Base-by-base conservation (phyloP, 768 basidiomycete species). In the Auriscalpium microsporum region DNA sequence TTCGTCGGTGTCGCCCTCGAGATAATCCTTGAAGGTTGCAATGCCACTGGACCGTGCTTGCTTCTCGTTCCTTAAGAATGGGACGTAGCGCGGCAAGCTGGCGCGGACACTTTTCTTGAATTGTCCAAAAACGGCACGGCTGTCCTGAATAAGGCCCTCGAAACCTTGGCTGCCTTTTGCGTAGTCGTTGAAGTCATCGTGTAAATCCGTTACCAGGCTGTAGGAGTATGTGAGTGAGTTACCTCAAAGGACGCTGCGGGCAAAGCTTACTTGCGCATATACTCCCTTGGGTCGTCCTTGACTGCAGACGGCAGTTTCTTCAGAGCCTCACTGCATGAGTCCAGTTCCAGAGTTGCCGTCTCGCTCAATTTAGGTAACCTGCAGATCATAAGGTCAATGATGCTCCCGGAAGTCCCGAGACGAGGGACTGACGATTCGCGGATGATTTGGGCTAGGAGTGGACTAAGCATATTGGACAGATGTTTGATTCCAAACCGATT, bases 401-500 rank as follows among this genome's bases (percentile, higher is more conserved):
- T 17, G 35, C 9, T 33, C 11, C 16, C 47, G 6, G 36, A 21
- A 21, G 21, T 21, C 21, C 21, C 3, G 21, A 21, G 21, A 21
- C 21, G 21, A 9, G 19, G 8, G 14, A 63, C 66, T 38, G n/a
- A 70, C 70, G 60, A 60, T 10, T 58, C 51, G 13, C 63, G 53
- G 53, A 78, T 77, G 45, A 73, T 66, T 13, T 65, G 56, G 8
- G 72, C 66, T 8, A 78, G 65, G 8, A 72, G 63, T 2, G 60
- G 63, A 54, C 73, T 73, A 2, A 78, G 58, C 28, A 64, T 69
- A 0, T 59, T 50, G 14, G 73, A 65, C 13, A 77, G 62, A 46
- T 72, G 67, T 0, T 56, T 55, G 3, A 68, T 74, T 1, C 76
- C 76, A 17, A 77, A 72, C 1, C 72, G 66, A n/a, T 62, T 28